Percentiles rank a stretch among this genome's conserved stretches.
phyloP scores from a whole-genome alignment of 805 yeast species.

The Yarrowia sp. region DNA sequence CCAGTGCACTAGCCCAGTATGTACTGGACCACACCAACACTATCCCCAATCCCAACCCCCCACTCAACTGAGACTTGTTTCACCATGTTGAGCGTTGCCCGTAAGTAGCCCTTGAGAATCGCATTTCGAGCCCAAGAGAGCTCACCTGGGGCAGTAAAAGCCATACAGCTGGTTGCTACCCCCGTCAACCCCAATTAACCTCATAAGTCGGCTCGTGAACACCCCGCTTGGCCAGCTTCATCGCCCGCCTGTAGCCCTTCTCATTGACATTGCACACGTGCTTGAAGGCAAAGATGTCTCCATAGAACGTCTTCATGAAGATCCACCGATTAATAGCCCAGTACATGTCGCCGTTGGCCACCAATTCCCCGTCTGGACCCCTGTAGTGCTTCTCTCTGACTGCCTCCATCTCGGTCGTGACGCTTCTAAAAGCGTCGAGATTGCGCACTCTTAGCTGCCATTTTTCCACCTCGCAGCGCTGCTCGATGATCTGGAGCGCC shows the following conservation, averaged over 20 bases:
- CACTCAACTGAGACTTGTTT: too few relatives aligned
- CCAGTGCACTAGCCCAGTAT: too few relatives aligned
- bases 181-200: not conserved
- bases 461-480: not conserved
- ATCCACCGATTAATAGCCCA: slow-evolving; percentile 2
- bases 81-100: too few relatives aligned
- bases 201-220: not conserved
- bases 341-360: not conserved
- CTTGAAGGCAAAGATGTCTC: not conserved
- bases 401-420: not conserved
- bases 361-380: not conserved
- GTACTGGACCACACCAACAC: too few relatives aligned
- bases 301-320: not conserved
- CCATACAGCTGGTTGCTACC: too few relatives aligned
- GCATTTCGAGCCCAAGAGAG: too few relatives aligned
- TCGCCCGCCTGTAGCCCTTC: not conserved
- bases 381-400: not conserved
- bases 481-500: not conserved
- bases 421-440: not conserved
- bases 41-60: too few relatives aligned
- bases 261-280: not conserved
- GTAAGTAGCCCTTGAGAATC: too few relatives aligned
- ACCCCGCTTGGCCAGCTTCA: not conserved
- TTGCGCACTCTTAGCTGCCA: not conserved
- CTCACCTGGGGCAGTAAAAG: too few relatives aligned